Evolutionary conservation across 805 yeast species (phyloP), one percentile per base, ranked within the genome.

Genomic region (Millerago galiae): DNA sequence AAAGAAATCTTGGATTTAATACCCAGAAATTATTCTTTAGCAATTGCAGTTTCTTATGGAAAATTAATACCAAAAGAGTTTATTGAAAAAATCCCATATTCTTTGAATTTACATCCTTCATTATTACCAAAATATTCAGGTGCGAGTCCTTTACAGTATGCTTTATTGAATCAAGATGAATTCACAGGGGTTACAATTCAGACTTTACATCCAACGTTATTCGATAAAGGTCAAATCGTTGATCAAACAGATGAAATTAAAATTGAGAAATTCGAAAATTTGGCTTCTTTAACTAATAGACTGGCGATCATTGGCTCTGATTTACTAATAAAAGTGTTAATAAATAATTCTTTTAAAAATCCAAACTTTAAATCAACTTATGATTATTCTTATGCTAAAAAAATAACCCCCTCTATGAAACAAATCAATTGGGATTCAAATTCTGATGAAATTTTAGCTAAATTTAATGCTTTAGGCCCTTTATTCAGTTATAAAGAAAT

Each of bases 41-140:
- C 89, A 1, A 70, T 93, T n/a, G 97, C 98, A 0, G 97, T 89
- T 1, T 88, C 97, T 0, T 93, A 79, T 59, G 99, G 98, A 0
- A 70, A 71, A 39, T 66, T 91, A 35, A 88, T 93, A 4, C 97
- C 98, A 0, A 64, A 62, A 0, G 44, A 59, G 2, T 77, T 88
- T 49, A 60, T 93, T 2, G 38, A 55, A 0, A 38, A 59, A 0
- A 63, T 80, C 16, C 59, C 60, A 11, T 77, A 60, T 54, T 95
- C 97, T 0, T 57, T 93, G 24, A 93, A 93, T 56, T 88, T 93
- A 1, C 99, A 93, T 59, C 99, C 99, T 0, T 88, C 96, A 0
- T 59, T 89, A 7, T 69, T 93, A 8, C 99, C 99, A 0, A 66
- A 64, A 36, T 77, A 85, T 52, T 75, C 88, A 3, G 99, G 99